These are phyloP conservation scores for Lichtheimia ramosa DNA, from an alignment of 371 early-diverging fungal species.

Conservation along the genomic window DNA sequence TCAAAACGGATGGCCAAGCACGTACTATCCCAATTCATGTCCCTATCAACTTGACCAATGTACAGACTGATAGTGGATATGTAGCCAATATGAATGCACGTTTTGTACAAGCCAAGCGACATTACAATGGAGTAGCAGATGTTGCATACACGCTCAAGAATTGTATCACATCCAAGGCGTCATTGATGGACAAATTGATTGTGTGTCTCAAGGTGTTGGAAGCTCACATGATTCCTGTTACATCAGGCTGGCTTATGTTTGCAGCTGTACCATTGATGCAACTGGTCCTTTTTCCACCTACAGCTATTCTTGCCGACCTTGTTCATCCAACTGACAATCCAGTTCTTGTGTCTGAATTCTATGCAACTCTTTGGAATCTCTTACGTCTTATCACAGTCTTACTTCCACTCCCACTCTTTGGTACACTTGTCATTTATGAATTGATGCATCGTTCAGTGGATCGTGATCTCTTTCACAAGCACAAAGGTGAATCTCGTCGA, in stretches of 20 bases:
- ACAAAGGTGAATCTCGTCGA: slow-evolving; percentile 32
- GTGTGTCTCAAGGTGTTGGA: slow-evolving; percentile 49
- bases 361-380: slow-evolving; percentile 38
- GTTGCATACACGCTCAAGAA: slow-evolving; percentile 50
- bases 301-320: slow-evolving; percentile 20
- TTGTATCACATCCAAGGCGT: slow-evolving; percentile 17
- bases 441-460: slow-evolving; percentile 47
- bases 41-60: slow-evolving; percentile 75
- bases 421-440: slow-evolving; percentile 47
- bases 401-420: slow-evolving; percentile 48
- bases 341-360: slow-evolving; percentile 39
- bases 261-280: slow-evolving; percentile 58
- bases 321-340: slow-evolving; percentile 41
- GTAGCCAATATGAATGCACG: slow-evolving; percentile 59
- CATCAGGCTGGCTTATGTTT: slow-evolving; percentile 62
- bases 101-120: slow-evolving; percentile 72
- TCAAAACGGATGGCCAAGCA: slow-evolving; percentile 67
- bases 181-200: slow-evolving; percentile 38
- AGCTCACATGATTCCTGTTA: slow-evolving; percentile 55
- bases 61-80: slow-evolving; percentile 63
- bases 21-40: slow-evolving; percentile 70
- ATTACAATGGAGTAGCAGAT: slow-evolving; percentile 62
- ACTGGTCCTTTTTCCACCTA: slow-evolving; percentile 47
- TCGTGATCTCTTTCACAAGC: slow-evolving; percentile 34
- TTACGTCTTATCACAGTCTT: slow-evolving; percentile 40